Evolutionary conservation across 2,329 filamentous ascomycete genomes (phyloP).

Genomic region (Pestalotiopsis sp.): DNA sequence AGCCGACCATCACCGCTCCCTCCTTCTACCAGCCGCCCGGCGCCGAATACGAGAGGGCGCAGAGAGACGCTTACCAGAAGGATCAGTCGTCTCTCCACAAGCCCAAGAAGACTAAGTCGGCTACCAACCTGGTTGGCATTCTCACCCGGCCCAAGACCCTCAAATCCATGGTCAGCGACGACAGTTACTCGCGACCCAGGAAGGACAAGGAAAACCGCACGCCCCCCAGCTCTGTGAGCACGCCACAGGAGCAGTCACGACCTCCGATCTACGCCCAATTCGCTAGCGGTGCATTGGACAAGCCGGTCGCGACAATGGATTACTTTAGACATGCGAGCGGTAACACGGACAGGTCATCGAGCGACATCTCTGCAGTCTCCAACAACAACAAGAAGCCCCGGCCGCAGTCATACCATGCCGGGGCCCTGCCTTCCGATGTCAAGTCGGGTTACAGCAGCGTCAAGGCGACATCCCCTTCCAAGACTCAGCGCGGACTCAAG

Average conservation of each 20-base stretch:
- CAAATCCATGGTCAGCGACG: conserved; percentile 58
- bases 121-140: conserved; percentile 78
- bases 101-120: conserved; percentile 80
- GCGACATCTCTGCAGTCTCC: conserved; percentile 13
- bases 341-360: conserved; percentile 18
- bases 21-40: conserved; percentile 41
- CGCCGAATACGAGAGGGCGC: conserved; percentile 37
- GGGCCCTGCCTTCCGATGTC: conserved; percentile 20
- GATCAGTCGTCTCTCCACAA: conserved; percentile 54
- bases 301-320: conserved; percentile 17
- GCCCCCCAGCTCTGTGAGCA: conserved; percentile 53
- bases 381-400: conserved; percentile 41
- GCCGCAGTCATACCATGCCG: conserved; percentile 54
- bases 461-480: conserved; percentile 30
- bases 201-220: conserved; percentile 84
- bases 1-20: conserved; percentile 22
- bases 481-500: conserved; percentile 45
- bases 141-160: conserved; percentile 76
- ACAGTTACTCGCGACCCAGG: conserved; percentile 47
- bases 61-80: conserved; percentile 39
- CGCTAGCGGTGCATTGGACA: conserved; percentile 40
- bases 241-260: conserved; percentile 43
- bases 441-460: conserved; percentile 23
- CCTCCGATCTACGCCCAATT: conserved; percentile 86
- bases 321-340: conserved; percentile 5